Base-by-base conservation (phyloP, 2,329 filamentous ascomycete genomes). In the Clonostachys solani region DNA sequence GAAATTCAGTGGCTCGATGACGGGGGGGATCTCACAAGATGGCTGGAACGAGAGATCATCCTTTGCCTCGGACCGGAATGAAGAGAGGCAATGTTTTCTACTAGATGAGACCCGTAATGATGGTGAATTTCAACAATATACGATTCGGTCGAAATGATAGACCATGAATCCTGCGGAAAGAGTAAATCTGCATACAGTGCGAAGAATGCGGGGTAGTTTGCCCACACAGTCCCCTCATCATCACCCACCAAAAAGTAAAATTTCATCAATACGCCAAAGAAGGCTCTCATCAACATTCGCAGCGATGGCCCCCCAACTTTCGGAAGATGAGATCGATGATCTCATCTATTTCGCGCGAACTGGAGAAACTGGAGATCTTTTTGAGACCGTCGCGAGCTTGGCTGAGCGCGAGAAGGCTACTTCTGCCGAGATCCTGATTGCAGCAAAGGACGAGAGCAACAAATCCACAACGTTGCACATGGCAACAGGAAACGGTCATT, bases 381-480 rank as follows among this genome's bases (percentile, higher is more conserved):
- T 77, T 2, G 67, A 72, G 34, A 62, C 72, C 9, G 73, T 95
- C 45, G 67, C 77, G 12, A 71, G 74, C 23, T 67, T 95, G 17
- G 75, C 82, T 33, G 68, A 77, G 54, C 78, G 84, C 48, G 82
- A 90, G 62, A 75, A 71, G 49, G 75, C 74, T 44, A 66, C 80
- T 0, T 64, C 77, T 3, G 75, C 80, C n/a, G 78, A 84, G 48
- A 77, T 96, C 49, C 66, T 96, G 42, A 66, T 77, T 44, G 80
- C 81, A 13, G 87, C 87, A 19, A 81, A 83, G 54, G 91, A 96
- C 62, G 76, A 82, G 40, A 80, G 84, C 55, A 88, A 84, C 55
- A 88, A 85, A 53, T 87, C 89, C 48, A 95, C 91, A 53, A 87
- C 86, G 42, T 67, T 97, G 60, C 94, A 99, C 69, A 96, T 95